phyloP scores from a whole-genome alignment of 768 basidiomycete species.

The Multifurca ochricompacta region DNA sequence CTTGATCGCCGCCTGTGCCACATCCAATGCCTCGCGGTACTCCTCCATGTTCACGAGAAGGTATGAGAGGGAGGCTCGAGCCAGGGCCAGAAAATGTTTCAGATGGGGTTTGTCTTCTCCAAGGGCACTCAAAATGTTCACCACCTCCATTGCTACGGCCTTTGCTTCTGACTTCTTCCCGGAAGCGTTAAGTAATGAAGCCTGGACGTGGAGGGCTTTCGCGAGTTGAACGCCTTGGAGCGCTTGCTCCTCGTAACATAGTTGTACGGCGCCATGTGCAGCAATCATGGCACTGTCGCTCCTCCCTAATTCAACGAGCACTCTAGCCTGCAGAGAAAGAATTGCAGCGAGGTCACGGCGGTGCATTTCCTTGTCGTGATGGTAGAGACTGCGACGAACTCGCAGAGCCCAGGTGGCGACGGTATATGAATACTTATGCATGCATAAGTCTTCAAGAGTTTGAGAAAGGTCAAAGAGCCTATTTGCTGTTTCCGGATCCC shows the following conservation, averaged over 20 bases:
- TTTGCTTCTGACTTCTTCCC: constrained; percentile 9
- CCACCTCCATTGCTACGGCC: constrained; percentile 5
- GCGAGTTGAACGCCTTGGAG: constrained; percentile 15
- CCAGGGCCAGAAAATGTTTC: constrained; percentile 1
- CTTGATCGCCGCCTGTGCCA: constrained; percentile 7
- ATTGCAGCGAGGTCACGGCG: constrained; percentile 8
- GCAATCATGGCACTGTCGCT: neutral
- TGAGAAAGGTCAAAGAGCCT: constrained; percentile 12
- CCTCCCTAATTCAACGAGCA: constrained; percentile 8
- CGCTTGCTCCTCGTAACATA: constrained; percentile 10
- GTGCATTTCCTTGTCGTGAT: constrained; percentile 11
- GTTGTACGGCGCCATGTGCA: neutral
- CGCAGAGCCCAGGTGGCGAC: constrained; percentile 9
- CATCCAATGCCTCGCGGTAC: neutral
- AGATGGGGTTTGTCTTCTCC: constrained; percentile 8
- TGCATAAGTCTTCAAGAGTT: constrained; percentile 10
- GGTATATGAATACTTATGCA: constrained; percentile 7
- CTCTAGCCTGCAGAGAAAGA: constrained; percentile 4
- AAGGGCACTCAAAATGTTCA: neutral
- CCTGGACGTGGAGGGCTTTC: constrained; percentile 6
- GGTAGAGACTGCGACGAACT: constrained; percentile 6
- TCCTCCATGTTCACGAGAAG: constrained; percentile 7
- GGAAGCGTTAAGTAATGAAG: neutral
- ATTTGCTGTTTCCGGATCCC: constrained; percentile 5
- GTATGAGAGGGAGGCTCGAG: constrained; percentile 9